These are phyloP conservation scores for Beauveria scarabaeidicola DNA, from an alignment of 2,329 filamentous ascomycete genomes.

Conservation along the genomic window DNA sequence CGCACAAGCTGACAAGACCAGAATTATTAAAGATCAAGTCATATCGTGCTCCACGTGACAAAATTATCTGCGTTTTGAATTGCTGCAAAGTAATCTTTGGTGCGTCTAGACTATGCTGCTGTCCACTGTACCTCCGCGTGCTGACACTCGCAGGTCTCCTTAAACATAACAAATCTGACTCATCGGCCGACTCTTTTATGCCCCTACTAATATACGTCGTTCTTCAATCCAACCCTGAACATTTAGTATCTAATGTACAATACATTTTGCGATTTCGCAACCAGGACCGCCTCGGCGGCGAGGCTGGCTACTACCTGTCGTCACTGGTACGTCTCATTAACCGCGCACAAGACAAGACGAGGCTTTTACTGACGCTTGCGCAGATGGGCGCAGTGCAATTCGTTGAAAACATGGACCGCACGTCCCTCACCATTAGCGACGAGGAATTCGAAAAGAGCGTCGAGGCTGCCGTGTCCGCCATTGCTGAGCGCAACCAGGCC, in stretches of 20 bases:
- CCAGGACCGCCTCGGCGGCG: slow-evolving; percentile 93
- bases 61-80: slow-evolving; percentile 96
- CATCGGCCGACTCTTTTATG: slow-evolving; percentile 93
- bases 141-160: slow-evolving; percentile 55
- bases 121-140: background rate
- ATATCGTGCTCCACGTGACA: slow-evolving; percentile 93
- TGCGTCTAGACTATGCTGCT: slow-evolving; percentile 31
- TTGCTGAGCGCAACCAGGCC: slow-evolving; percentile 76
- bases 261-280: slow-evolving; percentile 96
- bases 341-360: no score
- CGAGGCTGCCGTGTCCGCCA: slow-evolving; percentile 91
- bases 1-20: slow-evolving; percentile 26
- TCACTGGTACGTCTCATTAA: slow-evolving; percentile 56
- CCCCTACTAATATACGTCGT: slow-evolving; percentile 93
- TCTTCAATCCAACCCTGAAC: slow-evolving; percentile 86
- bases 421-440: slow-evolving; percentile 84
- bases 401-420: slow-evolving; percentile 91
- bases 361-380: slow-evolving; percentile 15
- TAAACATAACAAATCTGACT: slow-evolving; percentile 86
- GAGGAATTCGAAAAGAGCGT: slow-evolving; percentile 94
- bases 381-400: slow-evolving; percentile 92
- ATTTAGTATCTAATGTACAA: slow-evolving; percentile 94
- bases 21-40: slow-evolving; percentile 94
- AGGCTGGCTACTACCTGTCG: slow-evolving; percentile 95
- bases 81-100: slow-evolving; percentile 99